Conservation (phyloP, 2,329 filamentous ascomycete genomes). For the Curvularia sp. region DNA sequence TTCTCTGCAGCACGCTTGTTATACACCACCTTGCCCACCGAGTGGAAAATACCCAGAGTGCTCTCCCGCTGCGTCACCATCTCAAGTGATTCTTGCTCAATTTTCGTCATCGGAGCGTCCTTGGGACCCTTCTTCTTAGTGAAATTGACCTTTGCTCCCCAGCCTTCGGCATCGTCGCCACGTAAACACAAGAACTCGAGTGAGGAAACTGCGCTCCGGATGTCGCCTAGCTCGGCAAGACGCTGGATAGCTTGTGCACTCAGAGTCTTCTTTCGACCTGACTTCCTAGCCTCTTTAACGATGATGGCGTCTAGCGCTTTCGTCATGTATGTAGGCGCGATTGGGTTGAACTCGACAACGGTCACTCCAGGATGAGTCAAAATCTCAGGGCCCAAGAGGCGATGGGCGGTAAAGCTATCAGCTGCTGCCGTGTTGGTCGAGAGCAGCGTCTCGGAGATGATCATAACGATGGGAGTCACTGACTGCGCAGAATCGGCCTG, state of each 20-base stretch:
- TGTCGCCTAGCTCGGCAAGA: constrained; percentile 86
- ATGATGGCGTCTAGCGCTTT: constrained; percentile 85
- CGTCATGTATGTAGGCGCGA: constrained; percentile 83
- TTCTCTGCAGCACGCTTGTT: constrained; percentile 77
- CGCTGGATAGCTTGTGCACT: constrained; percentile 79
- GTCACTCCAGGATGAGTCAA: constrained; percentile 79
- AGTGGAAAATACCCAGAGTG: constrained; percentile 93
- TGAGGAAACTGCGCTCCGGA: constrained; percentile 89
- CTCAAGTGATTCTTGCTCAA: constrained; percentile 80
- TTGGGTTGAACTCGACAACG: constrained; percentile 89
- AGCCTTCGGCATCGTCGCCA: constrained; percentile 80
- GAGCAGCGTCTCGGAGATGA: constrained; percentile 89
- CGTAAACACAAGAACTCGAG: constrained; percentile 91
- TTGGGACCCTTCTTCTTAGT: constrained; percentile 63
- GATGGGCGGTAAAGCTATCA: constrained; percentile 92
- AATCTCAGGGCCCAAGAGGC: constrained; percentile 85
- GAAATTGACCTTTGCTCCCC: constrained; percentile 77
- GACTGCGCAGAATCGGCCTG: constrained; percentile 31
- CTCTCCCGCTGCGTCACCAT: constrained; percentile 86
- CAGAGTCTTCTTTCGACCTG: constrained; percentile 75
- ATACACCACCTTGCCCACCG: constrained; percentile 93
- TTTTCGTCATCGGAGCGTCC: constrained; percentile 70
- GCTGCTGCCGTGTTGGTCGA: constrained; percentile 84
- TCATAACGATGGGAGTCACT: constrained; percentile 75
- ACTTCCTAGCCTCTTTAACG: constrained; percentile 82